Evolutionary conservation across 1,284 basidiomycete genomes (phyloP), one percentile per base, ranked within the genome.

Genomic region (Taiwanofungus camphoratus): DNA sequence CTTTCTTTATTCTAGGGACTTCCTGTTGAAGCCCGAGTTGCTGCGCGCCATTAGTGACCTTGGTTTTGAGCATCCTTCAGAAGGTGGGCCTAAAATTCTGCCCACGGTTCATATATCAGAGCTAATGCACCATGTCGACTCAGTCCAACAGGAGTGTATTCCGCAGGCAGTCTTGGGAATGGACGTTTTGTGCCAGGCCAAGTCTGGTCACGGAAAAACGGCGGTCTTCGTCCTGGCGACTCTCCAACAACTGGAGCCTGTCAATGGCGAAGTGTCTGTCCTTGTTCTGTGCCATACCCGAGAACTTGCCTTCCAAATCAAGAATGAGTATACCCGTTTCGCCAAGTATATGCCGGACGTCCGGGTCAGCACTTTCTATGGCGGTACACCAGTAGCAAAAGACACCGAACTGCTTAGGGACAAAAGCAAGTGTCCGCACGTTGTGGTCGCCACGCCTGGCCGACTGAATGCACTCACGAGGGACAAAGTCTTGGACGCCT

Each of bases 271-370:
- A 68, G 93, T 99, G 43, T 92, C 92, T 39, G 95, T 98, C 52
- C 78, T 99, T 56, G 93, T 99, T 53, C 81, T 99, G 50, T 99
- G 96, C 71, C 96, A 99, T 74, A 99, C 96, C 29, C 91, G 96
- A 58, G 96, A 99, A 74, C 79, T 99, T 42, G 96, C 96, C 33
- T 99, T 93, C 77, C 96, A 99, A 74, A 99, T 99, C 72, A 93
- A 94, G 74, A 99, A 99, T 74, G 96, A 99, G 72, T 99, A 99
- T 73, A 84, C 87, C 41, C 91, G 96, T 43, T 99, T 99, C 73
- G 92, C 92, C 56, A 98, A 99, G 76, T 99, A 98, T 76, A 98
- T 99, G 94, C 94, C 96, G 42, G 91, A 96, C 55, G 92, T 99
- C 56, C 89, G 95, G 52, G 94, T 98, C 60, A 83, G 83, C 63